Percentiles rank a stretch among this genome's conserved stretches.
Evolutionary conservation across 805 yeast genomes (phyloP).

Genomic region (Candida germanica): DNA sequence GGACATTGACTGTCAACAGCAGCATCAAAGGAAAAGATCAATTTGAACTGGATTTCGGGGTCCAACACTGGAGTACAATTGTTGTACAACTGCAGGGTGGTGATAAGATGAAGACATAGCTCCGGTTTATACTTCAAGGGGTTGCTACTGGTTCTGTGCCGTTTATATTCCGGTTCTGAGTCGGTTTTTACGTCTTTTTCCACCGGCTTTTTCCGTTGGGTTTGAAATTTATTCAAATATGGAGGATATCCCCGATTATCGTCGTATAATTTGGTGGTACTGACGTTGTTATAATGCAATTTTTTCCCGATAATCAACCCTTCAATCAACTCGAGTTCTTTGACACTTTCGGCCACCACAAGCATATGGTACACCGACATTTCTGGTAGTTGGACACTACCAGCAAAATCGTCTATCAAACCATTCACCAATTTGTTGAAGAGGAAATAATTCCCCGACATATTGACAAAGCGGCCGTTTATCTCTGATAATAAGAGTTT

Average conservation of each 20-base stretch:
- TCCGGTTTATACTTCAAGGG: slow-evolving; percentile 6
- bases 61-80: slow-evolving; percentile 22
- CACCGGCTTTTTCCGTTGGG: slow-evolving; percentile 6
- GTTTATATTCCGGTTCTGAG: slow-evolving; percentile 10
- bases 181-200: slow-evolving; percentile 9
- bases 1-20: slow-evolving; percentile 32
- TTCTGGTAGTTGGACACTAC: slow-evolving; percentile 16
- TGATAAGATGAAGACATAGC: slow-evolving; percentile 25
- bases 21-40: slow-evolving; percentile 37
- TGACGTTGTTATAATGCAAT: slow-evolving; percentile 61
- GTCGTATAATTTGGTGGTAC: slow-evolving; percentile 59
- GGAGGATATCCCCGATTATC: slow-evolving; percentile 18
- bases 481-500: slow-evolving; percentile 65
- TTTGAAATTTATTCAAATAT: slow-evolving; percentile 6
- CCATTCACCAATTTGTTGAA: slow-evolving; percentile 49
- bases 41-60: slow-evolving; percentile 19
- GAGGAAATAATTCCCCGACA: slow-evolving; percentile 59
- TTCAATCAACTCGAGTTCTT: slow-evolving; percentile 77
- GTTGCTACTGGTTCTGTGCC: slow-evolving; percentile 1
- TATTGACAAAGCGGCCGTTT: slow-evolving; percentile 47
- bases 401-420: slow-evolving; percentile 16
- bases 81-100: slow-evolving; percentile 33
- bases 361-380: slow-evolving; percentile 20
- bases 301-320: slow-evolving; percentile 72
- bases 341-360: slow-evolving; percentile 58